Base-by-base conservation (phyloP, 495 filamentous ascomycete species). In the Chaetomium cochliodes region DNA sequence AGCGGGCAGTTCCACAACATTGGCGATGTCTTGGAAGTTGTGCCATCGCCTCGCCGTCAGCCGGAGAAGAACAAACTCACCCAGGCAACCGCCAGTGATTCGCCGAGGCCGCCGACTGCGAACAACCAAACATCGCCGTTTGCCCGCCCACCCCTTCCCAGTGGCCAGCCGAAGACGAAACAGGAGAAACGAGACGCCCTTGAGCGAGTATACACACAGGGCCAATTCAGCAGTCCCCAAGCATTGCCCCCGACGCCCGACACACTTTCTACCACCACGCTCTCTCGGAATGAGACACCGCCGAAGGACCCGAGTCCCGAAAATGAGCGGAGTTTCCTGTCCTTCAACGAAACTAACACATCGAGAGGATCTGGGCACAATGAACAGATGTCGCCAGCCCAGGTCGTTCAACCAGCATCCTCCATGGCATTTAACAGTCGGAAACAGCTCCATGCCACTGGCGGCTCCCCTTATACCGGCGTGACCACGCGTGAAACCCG, bases 221-320 rank as follows among this genome's bases (percentile, higher is more conserved):
- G 22, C 66, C 76, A 42, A 51, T 74, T 28, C 11, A 62, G 37
- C 22, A 72, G 69, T 42, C 66, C 67, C 9, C 75, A 78, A 7
- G 65, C 68, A 26, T 72, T 84, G 18, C 83, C 83, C 47, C 83
- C 83, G 11, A 84, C 83, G 2, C 83, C 83, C 0, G 83, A 85
- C 65, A 85, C 83, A 0, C 75, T 85, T 23, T 80, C 81, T 6
- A 83, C 81, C 3, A 78, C 77, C 16, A 82, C 81, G 0, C 73
- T 85, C 41, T 74, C 74, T 26, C 75, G 73, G 7, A 74, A 75
- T 49, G 77, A 80, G 49, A 75, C 73, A 28, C 47, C 74, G 22
- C 68, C 72, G 9, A 60, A 62, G 15, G 72, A 73, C 13, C 64
- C 69, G 22, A 62, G 46, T 18, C 42, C 69, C 13, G 58, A 47